Base-by-base conservation (phyloP, 306 rosid genomes). In the Sphenostylis stenocarpa region DNA sequence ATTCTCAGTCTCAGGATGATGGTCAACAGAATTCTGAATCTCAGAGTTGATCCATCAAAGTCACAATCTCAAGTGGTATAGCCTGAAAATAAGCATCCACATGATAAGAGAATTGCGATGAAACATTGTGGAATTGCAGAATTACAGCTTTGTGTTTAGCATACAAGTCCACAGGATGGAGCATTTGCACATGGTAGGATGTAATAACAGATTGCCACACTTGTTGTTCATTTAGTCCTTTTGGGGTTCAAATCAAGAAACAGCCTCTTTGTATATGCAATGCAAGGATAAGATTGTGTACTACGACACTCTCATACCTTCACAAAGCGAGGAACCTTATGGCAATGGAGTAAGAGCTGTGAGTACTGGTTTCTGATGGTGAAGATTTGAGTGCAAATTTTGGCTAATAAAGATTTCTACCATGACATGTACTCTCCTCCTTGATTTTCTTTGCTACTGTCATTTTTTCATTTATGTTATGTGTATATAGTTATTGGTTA, bases 171-270 rank as follows among this genome's bases (percentile, higher is more conserved):
- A 65, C 44, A 58, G 84, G 79, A 82, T 28, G 76, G 38, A 58
- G 75, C 78, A 67, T 84, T 76, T 86, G 91, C 86, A 73, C 77
- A 85, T 67, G 80, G 51, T 47, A 90, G 76, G 74, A 48, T 62
- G 58, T 63, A 76, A 82, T 75, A 76, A 66, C 56, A 9, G 58
- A 61, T 77, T 33, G 23, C 4, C 53, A 64, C 52, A 20, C 24
- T 80, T 78, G 7, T 52, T 52, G 73, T 71, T 61, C 38, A 29
- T 52, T 71, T 77, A 74, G 72, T 80, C 13, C 72, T 53, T 73
- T 57, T 41, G 47, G 15, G 16, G 47, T 41, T 41, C 47, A 12
- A 41, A 41, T 41, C 47, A 12, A 41, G 47, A 41, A 41, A 11
- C 15, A 41, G 5, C 3, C 47, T 41, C 47, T 41, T 41, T 41